Percentiles rank a stretch among this genome's conserved stretches.
These are phyloP conservation scores for Raphanus hybrid DNA, from an alignment of 441 rosid species.

Conservation along the genomic window DNA sequence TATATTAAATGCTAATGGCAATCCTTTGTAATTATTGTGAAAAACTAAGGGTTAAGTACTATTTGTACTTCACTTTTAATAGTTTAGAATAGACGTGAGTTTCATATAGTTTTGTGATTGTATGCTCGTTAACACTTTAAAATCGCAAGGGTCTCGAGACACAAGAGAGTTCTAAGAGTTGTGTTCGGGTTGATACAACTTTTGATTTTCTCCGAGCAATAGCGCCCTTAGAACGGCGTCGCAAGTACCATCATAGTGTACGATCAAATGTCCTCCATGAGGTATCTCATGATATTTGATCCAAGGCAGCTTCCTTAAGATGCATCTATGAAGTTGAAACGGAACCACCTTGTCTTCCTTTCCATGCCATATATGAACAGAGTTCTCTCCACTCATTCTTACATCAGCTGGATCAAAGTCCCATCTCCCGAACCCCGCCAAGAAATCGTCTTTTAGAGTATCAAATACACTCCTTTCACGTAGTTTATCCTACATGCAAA, in stretches of 20 bases:
- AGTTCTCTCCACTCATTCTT: not conserved
- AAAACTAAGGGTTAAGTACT: too few relatives aligned
- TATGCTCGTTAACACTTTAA: not conserved
- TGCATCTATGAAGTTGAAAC: constrained; percentile 50
- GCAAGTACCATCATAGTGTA: constrained; percentile 51
- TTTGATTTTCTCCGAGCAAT: not conserved
- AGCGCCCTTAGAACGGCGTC: constrained; percentile 50
- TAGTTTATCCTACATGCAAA: constrained; percentile 44
- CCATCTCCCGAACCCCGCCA: constrained; percentile 56
- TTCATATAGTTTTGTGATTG: not conserved
- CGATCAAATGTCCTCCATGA: constrained; percentile 55
- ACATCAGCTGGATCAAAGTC: constrained; percentile 57
- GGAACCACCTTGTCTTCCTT: constrained; percentile 50
- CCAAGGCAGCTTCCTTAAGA: constrained; percentile 39
- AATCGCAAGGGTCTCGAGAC: not conserved
- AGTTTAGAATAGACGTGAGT: too few relatives aligned
- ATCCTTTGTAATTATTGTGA: too few relatives aligned
- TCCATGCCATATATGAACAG: constrained; percentile 34
- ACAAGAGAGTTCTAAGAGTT: not conserved
- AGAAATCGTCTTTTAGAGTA: constrained; percentile 50
- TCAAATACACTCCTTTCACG: constrained; percentile 49
- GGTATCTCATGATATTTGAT: constrained; percentile 38
- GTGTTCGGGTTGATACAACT: not conserved
- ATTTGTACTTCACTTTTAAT: too few relatives aligned
- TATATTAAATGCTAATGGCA: too few relatives aligned